Evolutionary conservation across 176 grass and related monocot species (phyloP).

Genomic region (Tillandsia fasciculata): DNA sequence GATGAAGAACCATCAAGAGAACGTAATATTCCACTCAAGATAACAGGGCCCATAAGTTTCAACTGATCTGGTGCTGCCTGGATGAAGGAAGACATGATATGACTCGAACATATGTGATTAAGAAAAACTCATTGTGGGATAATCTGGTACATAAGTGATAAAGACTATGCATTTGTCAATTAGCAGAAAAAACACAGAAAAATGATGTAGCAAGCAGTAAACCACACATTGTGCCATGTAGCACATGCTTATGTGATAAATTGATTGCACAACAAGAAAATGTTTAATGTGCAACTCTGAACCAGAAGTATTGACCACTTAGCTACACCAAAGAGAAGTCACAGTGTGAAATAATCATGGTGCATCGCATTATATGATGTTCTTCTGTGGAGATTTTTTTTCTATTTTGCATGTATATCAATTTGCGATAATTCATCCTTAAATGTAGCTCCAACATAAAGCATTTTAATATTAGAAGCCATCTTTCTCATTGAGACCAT

Average conservation of each 20-base stretch:
- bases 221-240: no score
- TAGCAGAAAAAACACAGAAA: neutral
- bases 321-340: no score
- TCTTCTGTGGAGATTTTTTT: no score
- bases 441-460: no score
- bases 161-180: neutral
- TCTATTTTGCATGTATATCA: no score
- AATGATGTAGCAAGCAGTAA: neutral
- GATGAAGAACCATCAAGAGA: conserved; percentile 76
- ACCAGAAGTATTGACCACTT: no score
- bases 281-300: neutral
- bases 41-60: conserved; percentile 86
- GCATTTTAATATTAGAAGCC: no score
- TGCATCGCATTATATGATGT: no score
- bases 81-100: conserved; percentile 13
- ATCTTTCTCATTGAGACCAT: no score
- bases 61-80: conserved; percentile 68
- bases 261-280: neutral
- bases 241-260: no score
- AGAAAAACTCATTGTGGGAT: neutral
- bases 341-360: no score
- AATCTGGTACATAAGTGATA: neutral
- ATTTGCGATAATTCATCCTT: no score
- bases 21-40: conserved; percentile 82
- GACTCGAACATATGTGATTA: neutral